Conservation (phyloP, 108 stramenopile species). For the Cyclotella distinguenda region DNA sequence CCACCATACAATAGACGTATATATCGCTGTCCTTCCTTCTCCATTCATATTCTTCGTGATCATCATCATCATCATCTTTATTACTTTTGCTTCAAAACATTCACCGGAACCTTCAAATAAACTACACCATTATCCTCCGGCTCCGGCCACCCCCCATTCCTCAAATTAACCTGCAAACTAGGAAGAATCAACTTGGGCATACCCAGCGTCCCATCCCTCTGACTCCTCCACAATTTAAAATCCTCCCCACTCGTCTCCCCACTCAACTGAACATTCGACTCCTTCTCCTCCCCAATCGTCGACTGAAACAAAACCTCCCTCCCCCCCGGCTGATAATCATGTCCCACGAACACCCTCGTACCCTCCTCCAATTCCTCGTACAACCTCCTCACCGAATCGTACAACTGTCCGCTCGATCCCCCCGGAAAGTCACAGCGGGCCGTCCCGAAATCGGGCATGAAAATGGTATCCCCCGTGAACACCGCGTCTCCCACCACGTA, state of each 20-base stretch:
- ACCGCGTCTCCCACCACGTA: constrained; percentile 48
- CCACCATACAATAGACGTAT: too few species aligned
- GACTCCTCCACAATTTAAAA: constrained; percentile 41
- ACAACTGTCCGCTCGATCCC: constrained; percentile 27
- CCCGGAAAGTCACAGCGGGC: constrained; percentile 54
- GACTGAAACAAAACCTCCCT: constrained; percentile 38
- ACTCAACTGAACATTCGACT: constrained; percentile 34
- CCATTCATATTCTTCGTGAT: not conserved
- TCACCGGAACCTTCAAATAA: constrained; percentile 52
- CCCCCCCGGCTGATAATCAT: constrained; percentile 51
- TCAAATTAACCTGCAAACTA: constrained; percentile 54
- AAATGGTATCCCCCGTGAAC: constrained; percentile 51
- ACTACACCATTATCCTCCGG: constrained; percentile 46
- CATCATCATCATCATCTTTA: not conserved
- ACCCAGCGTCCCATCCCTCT: constrained; percentile 35
- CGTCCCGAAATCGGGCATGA: constrained; percentile 51
- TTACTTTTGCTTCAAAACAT: constrained; percentile 25
- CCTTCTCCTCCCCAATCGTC: constrained; percentile 50
- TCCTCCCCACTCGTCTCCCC: constrained; percentile 33
- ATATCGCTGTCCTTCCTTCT: too few species aligned
- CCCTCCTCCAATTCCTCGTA: constrained; percentile 38
- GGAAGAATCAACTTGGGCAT: constrained; percentile 51
- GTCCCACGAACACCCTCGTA: constrained; percentile 44
- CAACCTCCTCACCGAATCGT: constrained; percentile 27
- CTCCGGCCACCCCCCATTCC: constrained; percentile 42